Base-by-base conservation (phyloP, 352 stramenopile species). In the Achlya hypogyna region DNA sequence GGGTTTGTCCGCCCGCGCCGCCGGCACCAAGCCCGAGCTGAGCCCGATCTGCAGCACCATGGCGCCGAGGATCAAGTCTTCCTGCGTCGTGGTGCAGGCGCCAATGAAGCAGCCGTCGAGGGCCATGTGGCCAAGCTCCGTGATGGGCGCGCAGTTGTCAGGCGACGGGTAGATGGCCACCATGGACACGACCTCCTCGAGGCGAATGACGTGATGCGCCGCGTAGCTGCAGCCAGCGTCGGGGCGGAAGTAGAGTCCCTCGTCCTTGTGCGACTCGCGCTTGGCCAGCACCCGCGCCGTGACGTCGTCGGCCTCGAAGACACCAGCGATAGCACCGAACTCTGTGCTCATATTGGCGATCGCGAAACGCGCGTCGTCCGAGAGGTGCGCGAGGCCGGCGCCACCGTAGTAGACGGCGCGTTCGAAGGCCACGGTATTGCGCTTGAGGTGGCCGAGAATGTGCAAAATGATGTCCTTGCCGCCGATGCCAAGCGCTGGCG, bases 261-360 rank as follows among this genome's bases (percentile, higher is more conserved):
- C 82, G 54, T 85, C 79, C 51, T 77, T 77, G 72, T 91, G 82
- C 35, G 77, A 85, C 1, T 74, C 66, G n/a, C 81, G 78, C 2
- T 53, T 69, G 22, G 75, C 64, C 28, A 88, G 71, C 59, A 89
- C 82, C 38, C 76, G 78, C 51, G 88, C 71, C 4, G 82, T 88
- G 69, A 91, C 86, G 42, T 75, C 77, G 51, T 92, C 84, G 20
- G 84, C 84, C 49, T 81, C 76, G 53, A 92, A 92, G 16, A 92
- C 82, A 14, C 84, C 84, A n/a, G 81, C 82, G 60, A 92, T 92
- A 38, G 73, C 84, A 25, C 84, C 84, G 64, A 92, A 92, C 72
- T 92, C 84, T 23, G 84, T 89, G 51, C 75, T 89, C 84, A 92
- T 92, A 66, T 92, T 92, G 40, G 80, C 78, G 43, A 92, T 82